These are phyloP conservation scores for Beverwykella pulmonaria DNA, from an alignment of 495 filamentous ascomycete genomes.

Conservation along the genomic window DNA sequence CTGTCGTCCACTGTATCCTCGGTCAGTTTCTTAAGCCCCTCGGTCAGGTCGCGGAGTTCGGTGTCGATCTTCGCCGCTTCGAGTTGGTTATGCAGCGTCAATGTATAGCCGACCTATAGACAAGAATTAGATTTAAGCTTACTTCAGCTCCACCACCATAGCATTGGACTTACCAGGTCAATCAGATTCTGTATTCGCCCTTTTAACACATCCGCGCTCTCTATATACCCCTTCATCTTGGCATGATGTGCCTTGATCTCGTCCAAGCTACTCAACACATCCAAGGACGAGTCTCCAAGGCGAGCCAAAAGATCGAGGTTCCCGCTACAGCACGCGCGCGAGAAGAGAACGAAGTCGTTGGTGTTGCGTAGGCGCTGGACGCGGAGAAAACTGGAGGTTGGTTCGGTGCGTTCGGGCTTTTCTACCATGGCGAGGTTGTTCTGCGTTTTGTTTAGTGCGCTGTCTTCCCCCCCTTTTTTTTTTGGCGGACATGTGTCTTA, in stretches of 20 bases:
- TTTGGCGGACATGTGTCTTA: too few species aligned
- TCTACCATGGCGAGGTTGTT: constrained; percentile 5
- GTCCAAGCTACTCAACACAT: not conserved
- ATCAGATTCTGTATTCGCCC: constrained; percentile 9
- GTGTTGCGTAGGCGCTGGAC: constrained; percentile 3
- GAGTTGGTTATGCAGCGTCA: constrained; percentile 11
- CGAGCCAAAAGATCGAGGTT: constrained; percentile 8
- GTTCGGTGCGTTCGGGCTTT: constrained; percentile 5
- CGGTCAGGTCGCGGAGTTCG: constrained; percentile 12
- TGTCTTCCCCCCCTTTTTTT: too few species aligned
- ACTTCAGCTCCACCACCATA: not conserved
- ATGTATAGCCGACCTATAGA: constrained; percentile 6
- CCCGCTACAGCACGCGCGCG: constrained; percentile 3
- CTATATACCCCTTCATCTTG: constrained; percentile 11
- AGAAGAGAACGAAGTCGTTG: constrained; percentile 6
- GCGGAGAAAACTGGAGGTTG: constrained; percentile 1
- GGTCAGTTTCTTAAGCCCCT: constrained; percentile 23
- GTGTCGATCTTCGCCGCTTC: constrained; percentile 15
- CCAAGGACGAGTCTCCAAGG: not conserved
- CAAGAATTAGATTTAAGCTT: not conserved
- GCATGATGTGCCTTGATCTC: not conserved
- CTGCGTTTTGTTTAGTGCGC: too few species aligned
- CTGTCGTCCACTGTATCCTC: constrained; percentile 36
- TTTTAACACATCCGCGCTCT: constrained; percentile 9
- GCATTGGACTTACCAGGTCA: not conserved